These are phyloP conservation scores for Paratinospora sagittata DNA, from an alignment of 164 flowering plant species.

Conservation along the genomic window DNA sequence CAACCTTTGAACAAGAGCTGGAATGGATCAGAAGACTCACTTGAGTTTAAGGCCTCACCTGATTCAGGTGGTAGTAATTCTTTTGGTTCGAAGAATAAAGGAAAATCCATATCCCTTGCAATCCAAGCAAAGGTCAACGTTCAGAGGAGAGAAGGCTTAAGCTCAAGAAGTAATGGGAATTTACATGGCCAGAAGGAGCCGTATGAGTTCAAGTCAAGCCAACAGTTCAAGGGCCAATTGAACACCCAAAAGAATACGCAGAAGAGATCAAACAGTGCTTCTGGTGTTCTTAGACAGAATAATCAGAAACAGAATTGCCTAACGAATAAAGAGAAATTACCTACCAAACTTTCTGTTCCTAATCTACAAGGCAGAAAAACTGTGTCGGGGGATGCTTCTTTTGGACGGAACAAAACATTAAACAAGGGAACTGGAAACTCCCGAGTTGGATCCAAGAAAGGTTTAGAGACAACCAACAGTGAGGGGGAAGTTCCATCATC, in stretches of 20 bases:
- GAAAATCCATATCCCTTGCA: slow-evolving; percentile 82
- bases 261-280: slow-evolving; percentile 36
- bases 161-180: slow-evolving; percentile 21
- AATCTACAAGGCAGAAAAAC: slow-evolving; percentile 39
- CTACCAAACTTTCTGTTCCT: slow-evolving; percentile 40
- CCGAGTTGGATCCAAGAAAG: slow-evolving; percentile 37
- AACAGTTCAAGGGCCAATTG: slow-evolving; percentile 33
- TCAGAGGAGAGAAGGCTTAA: slow-evolving; percentile 68
- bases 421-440: slow-evolving; percentile 33
- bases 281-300: slow-evolving; percentile 65
- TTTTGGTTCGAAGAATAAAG: slow-evolving; percentile 37
- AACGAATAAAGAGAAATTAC: slow-evolving; percentile 36
- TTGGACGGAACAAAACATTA: slow-evolving; percentile 29
- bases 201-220: slow-evolving; percentile 32
- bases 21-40: slow-evolving; percentile 43
- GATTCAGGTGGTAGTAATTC: slow-evolving; percentile 35
- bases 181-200: slow-evolving; percentile 34
- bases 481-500: slow-evolving; percentile 35
- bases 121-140: slow-evolving; percentile 95
- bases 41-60: slow-evolving; percentile 25
- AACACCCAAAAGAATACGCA: slow-evolving; percentile 34
- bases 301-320: slow-evolving; percentile 72
- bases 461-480: slow-evolving; percentile 27
- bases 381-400: slow-evolving; percentile 34
- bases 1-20: slow-evolving; percentile 68